These are phyloP conservation scores for Hydnomerulius pinastri DNA, from an alignment of 768 basidiomycete species.

Conservation along the genomic window DNA sequence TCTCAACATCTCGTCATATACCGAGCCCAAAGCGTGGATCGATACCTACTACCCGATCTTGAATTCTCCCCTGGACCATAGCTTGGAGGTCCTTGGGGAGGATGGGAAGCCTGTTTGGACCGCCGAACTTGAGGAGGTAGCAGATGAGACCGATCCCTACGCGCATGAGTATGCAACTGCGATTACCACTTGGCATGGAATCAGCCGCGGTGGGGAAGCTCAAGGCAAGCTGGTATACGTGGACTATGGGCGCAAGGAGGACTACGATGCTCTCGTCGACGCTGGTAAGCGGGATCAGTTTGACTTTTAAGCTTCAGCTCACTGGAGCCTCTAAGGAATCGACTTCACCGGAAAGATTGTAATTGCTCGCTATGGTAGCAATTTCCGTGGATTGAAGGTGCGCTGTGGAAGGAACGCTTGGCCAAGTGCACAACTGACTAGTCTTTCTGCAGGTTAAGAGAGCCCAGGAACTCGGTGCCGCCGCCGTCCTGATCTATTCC, in stretches of 20 bases:
- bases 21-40: slow-evolving; percentile 57
- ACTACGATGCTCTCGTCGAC: slow-evolving; percentile 60
- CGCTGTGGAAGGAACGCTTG: too few relatives aligned
- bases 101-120: slow-evolving; percentile 53
- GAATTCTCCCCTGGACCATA: slow-evolving; percentile 62
- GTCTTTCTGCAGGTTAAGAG: slow-evolving; percentile 53
- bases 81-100: slow-evolving; percentile 55
- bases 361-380: slow-evolving; percentile 57
- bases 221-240: slow-evolving; percentile 58
- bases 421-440: too few relatives aligned
- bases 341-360: slow-evolving; percentile 60
- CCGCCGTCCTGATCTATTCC: slow-evolving; percentile 61
- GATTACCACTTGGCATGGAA: slow-evolving; percentile 70
- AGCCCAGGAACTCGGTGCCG: slow-evolving; percentile 66
- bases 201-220: slow-evolving; percentile 68
- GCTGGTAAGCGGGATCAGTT: slow-evolving; percentile 40
- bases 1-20: slow-evolving; percentile 42
- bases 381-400: slow-evolving; percentile 73
- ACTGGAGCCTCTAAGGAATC: slow-evolving; percentile 44
- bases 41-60: slow-evolving; percentile 74
- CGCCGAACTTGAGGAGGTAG: slow-evolving; percentile 67
- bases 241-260: slow-evolving; percentile 59
- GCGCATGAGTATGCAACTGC: slow-evolving; percentile 57
- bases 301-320: not conserved
- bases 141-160: slow-evolving; percentile 64